These are phyloP conservation scores for Cymodocea nodosa DNA, from an alignment of 116 monocot genomes.

Conservation along the genomic window DNA sequence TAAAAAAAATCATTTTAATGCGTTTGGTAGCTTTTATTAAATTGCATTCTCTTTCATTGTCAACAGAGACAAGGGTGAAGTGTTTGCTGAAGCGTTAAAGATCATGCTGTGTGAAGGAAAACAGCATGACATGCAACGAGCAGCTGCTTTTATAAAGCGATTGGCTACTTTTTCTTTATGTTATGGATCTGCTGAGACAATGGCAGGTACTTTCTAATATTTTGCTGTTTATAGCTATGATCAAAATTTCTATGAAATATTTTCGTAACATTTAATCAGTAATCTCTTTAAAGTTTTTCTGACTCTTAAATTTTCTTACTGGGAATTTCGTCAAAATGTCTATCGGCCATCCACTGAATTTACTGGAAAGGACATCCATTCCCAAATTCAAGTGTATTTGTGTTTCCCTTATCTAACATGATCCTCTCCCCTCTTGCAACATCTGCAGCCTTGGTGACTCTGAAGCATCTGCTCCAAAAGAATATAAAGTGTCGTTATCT, in stretches of 20 bases:
- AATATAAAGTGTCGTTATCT: constrained; percentile 76
- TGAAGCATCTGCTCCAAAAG: constrained; percentile 76
- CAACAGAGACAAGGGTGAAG: constrained; percentile 62
- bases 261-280: no score
- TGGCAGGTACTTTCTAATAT: constrained; percentile 40
- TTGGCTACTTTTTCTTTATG: constrained; percentile 76
- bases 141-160: constrained; percentile 91
- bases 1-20: no score
- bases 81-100: constrained; percentile 75
- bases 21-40: no score
- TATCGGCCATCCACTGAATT: no score
- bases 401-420: not conserved
- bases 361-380: no score
- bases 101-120: constrained; percentile 89
- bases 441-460: constrained; percentile 64
- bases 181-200: constrained; percentile 66
- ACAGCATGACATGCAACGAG: constrained; percentile 89
- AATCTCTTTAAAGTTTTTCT: no score
- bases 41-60: not conserved
- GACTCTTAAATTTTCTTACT: no score
- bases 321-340: no score
- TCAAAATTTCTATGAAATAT: no score
- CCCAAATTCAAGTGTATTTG: not conserved
- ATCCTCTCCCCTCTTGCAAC: not conserved
- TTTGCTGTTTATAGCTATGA: no score